phyloP scores from a whole-genome alignment of 805 yeast genomes.

The Wickerhamomyces queroliae region DNA sequence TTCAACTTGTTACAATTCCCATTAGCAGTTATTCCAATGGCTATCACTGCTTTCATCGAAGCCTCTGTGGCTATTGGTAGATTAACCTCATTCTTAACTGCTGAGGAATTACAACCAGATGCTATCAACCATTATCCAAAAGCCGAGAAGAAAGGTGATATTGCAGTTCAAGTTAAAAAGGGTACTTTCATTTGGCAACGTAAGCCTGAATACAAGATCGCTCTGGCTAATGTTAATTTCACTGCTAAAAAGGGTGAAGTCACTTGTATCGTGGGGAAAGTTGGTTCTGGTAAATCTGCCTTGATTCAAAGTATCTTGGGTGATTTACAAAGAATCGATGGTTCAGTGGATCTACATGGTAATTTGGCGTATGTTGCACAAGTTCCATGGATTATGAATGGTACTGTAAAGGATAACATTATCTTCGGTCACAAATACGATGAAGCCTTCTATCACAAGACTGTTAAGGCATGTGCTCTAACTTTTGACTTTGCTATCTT shows the following conservation, averaged over 20 bases:
- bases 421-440: constrained; percentile 85
- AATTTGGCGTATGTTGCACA: constrained; percentile 86
- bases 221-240: constrained; percentile 57
- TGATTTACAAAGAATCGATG: constrained; percentile 70
- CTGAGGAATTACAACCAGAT: constrained; percentile 79
- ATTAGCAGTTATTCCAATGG: constrained; percentile 86
- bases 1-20: constrained; percentile 91
- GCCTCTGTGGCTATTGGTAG: constrained; percentile 80
- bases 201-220: constrained; percentile 62
- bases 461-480: constrained; percentile 86
- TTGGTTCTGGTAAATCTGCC: constrained; percentile 88
- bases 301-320: constrained; percentile 77
- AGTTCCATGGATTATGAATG: constrained; percentile 97
- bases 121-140: constrained; percentile 52
- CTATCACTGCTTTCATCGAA: constrained; percentile 79
- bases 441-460: constrained; percentile 70
- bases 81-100: constrained; percentile 63
- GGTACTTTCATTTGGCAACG: constrained; percentile 80
- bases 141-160: constrained; percentile 56
- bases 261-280: constrained; percentile 82
- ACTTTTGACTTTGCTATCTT: constrained; percentile 69
- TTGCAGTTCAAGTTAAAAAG: constrained; percentile 51
- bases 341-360: constrained; percentile 69
- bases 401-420: constrained; percentile 85
- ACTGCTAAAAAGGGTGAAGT: constrained; percentile 69